Evolutionary conservation across 192 early-diverging fungal species (phyloP).

Genomic region (Thamnidium elegans): DNA sequence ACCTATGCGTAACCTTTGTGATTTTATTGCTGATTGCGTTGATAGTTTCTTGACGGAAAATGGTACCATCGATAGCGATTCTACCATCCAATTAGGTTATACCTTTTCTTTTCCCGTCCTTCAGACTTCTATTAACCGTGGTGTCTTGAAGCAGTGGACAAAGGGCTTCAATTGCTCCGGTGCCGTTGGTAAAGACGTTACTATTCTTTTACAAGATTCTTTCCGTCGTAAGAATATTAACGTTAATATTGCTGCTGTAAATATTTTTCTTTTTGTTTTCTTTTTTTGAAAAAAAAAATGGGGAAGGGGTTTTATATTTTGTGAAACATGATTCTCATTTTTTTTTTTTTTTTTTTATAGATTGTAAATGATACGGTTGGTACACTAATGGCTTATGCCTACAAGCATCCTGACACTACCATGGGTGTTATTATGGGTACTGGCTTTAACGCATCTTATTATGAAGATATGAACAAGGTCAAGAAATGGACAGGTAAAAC

Average conservation of each 20-base stretch:
- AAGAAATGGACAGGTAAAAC: conserved; percentile 39
- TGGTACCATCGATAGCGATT: conserved; percentile 47
- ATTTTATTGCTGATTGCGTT: conserved; percentile 87
- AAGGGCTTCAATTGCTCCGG: conserved; percentile 84
- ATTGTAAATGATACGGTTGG: conserved; percentile 98
- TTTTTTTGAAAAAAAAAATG: neutral
- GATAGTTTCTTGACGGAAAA: conserved; percentile 66
- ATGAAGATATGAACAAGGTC: conserved; percentile 44
- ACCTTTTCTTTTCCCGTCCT: conserved; percentile 95
- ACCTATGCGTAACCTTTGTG: conserved; percentile 56
- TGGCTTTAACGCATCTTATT: conserved; percentile 82
- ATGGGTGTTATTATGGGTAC: conserved; percentile 94
- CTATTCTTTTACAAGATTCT: conserved; percentile 77
- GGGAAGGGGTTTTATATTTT: neutral
- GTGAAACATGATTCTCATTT: neutral
- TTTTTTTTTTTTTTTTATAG: conserved; percentile 17
- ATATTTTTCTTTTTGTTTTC: too few species aligned
- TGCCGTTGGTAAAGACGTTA: conserved; percentile 72
- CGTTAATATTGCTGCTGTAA: conserved; percentile 57
- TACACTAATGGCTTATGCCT: conserved; percentile 83
- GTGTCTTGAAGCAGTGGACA: conserved; percentile 73
- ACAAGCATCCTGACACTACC: conserved; percentile 73
- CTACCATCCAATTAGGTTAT: conserved; percentile 69
- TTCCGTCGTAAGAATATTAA: conserved; percentile 70
- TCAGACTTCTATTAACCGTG: conserved; percentile 73